Evolutionary conservation across 225 moss, liverwort and hornwort species (phyloP), one percentile per base, ranked within the genome.

Genomic region (Bryoerythrophyllum caledonicum): DNA sequence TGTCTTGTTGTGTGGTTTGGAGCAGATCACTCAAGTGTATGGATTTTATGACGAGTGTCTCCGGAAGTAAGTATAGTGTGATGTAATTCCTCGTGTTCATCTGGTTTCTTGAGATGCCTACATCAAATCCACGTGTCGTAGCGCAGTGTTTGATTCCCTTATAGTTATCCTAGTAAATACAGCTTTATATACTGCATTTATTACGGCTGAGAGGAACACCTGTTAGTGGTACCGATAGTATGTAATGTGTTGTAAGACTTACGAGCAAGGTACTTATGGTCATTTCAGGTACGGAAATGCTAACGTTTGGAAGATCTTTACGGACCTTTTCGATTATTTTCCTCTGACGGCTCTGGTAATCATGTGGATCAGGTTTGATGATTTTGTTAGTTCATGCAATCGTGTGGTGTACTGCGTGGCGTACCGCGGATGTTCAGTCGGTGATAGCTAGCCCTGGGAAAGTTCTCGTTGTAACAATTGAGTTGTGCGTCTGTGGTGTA

Each of bases 1-100:
- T 12, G 6, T 71, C 13, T 37, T 75, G n/a, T 38, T 44, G 2
- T 68, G 1, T 67, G 68, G 8, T 3, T 65, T 65, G 7, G 78
- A 75, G 48, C 86, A 96, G 93, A 96, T 96, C 60, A 94, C 96
- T 56, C 92, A 93, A 87, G 92, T 93, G 79, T 93, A 93, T 78
- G 92, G 92, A 20, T 93, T 93, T 63, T 93, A 93, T 64, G 92
- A 93, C 76, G 92, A 93, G 87, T 93, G 92, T 82, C 85, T 93
- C 76, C 90, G 92, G 85, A 93, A 93, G 81, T 81, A 53, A 81
- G 80, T 76, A 26, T 53, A 60, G 10, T 28, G 49, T 51, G 14
- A 21, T 32, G 32, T 21, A 3, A 11, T 44, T 23, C 23, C 30
- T 30, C 44, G 27, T 65, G n/a, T 65, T 65, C 14, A 6, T 19